A percentile compares a stretch with the other conserved stretches of the same genome.
Conservation (phyloP, 495 filamentous ascomycete species). For the Physcia stellaris region DNA sequence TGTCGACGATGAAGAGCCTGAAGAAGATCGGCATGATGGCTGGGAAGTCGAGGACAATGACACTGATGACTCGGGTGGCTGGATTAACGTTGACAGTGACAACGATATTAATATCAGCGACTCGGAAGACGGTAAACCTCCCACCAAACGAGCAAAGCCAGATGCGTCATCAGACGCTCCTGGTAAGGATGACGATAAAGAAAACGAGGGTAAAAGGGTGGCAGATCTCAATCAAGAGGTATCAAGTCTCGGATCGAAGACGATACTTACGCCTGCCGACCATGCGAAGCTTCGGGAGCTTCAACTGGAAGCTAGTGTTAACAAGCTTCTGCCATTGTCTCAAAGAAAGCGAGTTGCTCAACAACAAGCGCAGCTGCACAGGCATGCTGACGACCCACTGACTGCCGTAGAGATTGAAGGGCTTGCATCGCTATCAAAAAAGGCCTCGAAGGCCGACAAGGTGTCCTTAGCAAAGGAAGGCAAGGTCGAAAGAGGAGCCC, state of each 20-base stretch:
- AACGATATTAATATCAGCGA: constrained; percentile 67
- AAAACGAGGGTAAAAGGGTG: constrained; percentile 7
- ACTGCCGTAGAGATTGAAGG: constrained; percentile 79
- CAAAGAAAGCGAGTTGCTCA: constrained; percentile 23
- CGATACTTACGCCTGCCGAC: constrained; percentile 84
- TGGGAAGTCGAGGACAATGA: constrained; percentile 73
- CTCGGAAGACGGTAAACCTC: constrained; percentile 51
- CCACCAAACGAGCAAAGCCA: constrained; percentile 44
- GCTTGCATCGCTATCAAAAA: constrained; percentile 50
- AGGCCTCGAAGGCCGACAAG: constrained; percentile 67
- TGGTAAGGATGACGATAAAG: not conserved
- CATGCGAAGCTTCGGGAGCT: constrained; percentile 86
- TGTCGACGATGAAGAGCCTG: constrained; percentile 40
- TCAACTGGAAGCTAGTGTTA: constrained; percentile 53
- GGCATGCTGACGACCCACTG: constrained; percentile 68
- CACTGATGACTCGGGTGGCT: constrained; percentile 69
- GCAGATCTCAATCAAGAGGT: constrained; percentile 21
- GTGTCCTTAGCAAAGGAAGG: constrained; percentile 66
- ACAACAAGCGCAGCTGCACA: constrained; percentile 26
- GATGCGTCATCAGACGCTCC: constrained; percentile 1
- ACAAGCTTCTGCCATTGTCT: constrained; percentile 40
- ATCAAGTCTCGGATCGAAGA: constrained; percentile 65
- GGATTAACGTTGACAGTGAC: constrained; percentile 83
- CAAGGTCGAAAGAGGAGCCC: constrained; percentile 56
- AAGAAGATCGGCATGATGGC: constrained; percentile 51